A percentile compares a stretch with the other conserved stretches of the same genome.
These are phyloP conservation scores for Taphrina communis DNA, from an alignment of 1,139 yeast genomes.

Conservation along the genomic window DNA sequence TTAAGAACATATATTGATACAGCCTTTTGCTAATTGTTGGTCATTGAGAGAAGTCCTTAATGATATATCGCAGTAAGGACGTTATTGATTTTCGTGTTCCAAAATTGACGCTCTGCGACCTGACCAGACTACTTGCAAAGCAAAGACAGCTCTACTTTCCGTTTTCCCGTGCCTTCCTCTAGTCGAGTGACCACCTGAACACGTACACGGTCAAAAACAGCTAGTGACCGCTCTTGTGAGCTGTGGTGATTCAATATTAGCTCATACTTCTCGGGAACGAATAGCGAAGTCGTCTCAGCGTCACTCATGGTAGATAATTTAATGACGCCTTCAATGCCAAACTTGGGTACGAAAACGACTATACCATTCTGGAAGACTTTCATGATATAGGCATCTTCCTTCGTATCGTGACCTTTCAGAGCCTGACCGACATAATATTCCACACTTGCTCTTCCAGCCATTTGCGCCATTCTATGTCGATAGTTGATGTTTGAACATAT, in stretches of 20 bases:
- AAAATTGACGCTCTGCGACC: no score
- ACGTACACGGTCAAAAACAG: conserved; percentile 82
- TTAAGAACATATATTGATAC: no score
- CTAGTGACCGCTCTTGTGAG: conserved; percentile 54
- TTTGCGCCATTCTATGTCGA: conserved; percentile 96
- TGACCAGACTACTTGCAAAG: no score
- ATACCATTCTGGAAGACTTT: conserved; percentile 94
- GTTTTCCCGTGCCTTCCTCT: conserved; percentile 88
- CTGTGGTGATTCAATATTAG: conserved; percentile 61
- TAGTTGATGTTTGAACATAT: conserved; percentile 88
- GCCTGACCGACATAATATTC: conserved; percentile 98
- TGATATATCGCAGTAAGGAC: no score
- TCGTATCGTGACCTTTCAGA: conserved; percentile 72
- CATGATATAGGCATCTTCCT: conserved; percentile 88
- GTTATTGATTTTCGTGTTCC: no score
- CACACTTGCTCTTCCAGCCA: conserved; percentile 97
- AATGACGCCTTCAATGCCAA: conserved; percentile 94
- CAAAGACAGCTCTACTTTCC: conserved; percentile 64
- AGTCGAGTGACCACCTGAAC: conserved; percentile 81
- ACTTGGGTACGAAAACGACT: conserved; percentile 90
- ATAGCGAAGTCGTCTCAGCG: conserved; percentile 67
- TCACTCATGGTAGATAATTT: conserved; percentile 74
- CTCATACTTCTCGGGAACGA: conserved; percentile 78
- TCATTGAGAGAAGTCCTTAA: no score
- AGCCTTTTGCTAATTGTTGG: no score